Conservation (phyloP, 208 protist genomes). For the Acanthamoeba healyi region DNA sequence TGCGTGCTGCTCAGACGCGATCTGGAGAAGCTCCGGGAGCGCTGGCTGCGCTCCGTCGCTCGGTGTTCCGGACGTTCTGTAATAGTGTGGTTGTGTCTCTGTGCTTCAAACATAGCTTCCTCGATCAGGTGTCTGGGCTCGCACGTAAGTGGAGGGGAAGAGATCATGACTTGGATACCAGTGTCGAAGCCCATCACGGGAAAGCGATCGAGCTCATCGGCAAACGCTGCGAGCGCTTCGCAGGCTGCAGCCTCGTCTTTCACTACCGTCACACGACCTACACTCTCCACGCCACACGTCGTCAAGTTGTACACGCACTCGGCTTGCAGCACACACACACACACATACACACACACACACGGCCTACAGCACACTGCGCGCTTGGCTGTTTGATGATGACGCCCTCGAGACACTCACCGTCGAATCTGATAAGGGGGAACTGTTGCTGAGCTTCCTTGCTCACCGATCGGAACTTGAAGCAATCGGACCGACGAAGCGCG, state of each 20-base stretch:
- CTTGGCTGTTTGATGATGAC: no score
- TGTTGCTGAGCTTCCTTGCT: not conserved
- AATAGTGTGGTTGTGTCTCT: conserved; percentile 11
- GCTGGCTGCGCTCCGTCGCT: not conserved
- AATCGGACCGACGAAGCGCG: not conserved
- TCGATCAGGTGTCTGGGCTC: no score
- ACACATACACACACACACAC: no score
- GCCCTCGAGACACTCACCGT: not conserved
- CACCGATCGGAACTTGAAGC: not conserved
- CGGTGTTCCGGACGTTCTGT: not conserved
- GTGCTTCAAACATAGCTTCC: not conserved
- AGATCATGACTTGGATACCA: no score
- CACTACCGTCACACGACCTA: not conserved
- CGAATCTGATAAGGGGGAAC: not conserved
- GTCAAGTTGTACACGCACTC: no score
- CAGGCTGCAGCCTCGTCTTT: not conserved
- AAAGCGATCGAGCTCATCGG: not conserved
- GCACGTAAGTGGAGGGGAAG: not conserved
- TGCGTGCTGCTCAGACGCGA: not conserved
- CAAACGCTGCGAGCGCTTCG: not conserved
- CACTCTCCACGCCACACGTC: no score
- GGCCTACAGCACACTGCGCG: no score
- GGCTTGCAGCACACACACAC: no score
- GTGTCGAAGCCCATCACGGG: conserved; percentile 27
- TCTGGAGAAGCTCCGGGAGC: not conserved